Percentiles rank a stretch among this genome's conserved stretches.
These are phyloP conservation scores for Echites panduratus DNA, from an alignment of 257 asterid species.

Conservation along the genomic window DNA sequence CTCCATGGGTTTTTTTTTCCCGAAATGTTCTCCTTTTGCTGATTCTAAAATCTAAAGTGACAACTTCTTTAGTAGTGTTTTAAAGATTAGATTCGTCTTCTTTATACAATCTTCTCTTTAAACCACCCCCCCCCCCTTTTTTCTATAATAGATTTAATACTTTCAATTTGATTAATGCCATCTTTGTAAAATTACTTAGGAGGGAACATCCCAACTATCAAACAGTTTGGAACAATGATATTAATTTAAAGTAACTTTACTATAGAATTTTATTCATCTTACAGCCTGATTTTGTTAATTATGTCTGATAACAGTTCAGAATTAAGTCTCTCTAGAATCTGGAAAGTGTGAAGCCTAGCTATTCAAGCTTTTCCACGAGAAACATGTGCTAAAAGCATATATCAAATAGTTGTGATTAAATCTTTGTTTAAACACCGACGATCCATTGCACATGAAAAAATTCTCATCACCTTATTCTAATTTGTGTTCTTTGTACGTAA, in stretches of 20 bases:
- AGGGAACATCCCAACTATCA: not conserved
- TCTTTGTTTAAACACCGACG: not conserved
- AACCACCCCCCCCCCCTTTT: not conserved
- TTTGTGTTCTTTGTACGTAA: too few species aligned
- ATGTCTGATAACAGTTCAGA: not conserved
- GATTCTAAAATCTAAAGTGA: conserved; percentile 31
- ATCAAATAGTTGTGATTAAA: not conserved
- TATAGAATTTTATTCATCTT: not conserved
- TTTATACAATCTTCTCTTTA: conserved; percentile 2
- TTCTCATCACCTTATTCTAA: too few species aligned
- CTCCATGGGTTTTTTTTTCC: conserved; percentile 8
- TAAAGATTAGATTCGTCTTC: conserved; percentile 28
- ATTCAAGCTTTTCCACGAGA: not conserved
- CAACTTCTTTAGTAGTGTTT: conserved; percentile 19
- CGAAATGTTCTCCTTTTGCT: conserved; percentile 15
- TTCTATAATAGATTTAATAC: not conserved
- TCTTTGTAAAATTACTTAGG: not conserved
- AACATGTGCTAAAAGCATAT: not conserved
- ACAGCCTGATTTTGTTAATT: not conserved
- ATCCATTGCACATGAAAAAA: not conserved
- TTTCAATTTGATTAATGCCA: too few species aligned
- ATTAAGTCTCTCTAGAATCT: not conserved
- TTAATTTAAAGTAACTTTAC: not conserved
- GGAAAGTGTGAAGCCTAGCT: not conserved
- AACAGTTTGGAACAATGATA: not conserved